Evolutionary conservation across 257 asterid genomes (phyloP), one percentile per base, ranked within the genome.

Genomic region (Ligustrum vulgare): DNA sequence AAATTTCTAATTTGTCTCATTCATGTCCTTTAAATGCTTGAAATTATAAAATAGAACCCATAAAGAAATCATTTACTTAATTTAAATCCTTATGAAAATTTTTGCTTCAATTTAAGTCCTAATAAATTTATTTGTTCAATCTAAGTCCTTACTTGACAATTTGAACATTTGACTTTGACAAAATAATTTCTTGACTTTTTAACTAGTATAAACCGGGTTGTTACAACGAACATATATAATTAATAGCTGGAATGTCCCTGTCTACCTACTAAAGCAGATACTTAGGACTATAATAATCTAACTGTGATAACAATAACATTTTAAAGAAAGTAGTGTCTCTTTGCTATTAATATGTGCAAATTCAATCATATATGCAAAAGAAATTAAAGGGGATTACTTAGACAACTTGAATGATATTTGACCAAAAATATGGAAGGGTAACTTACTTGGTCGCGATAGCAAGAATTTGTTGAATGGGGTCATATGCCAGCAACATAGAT

Each of bases 391-490:
- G 6, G 62, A 18, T 4, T 5, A n/a, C 62, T 49, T 49, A 18
- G 23, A 66, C 18, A 70, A 79, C 63, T 63, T n/a, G 37, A 60
- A 41, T 5, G 18, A 28, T 51, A 12, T 35, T 70, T 51, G 64
- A 77, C 8, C 15, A 71, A 45, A 68, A 33, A n/a, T 58, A 22
- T 37, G 45, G 64, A 75, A 22, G 34, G 45, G 73, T 72, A 56
- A 64, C 86, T 77, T 79, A 94, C 99, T 86, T 83, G 6, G 98
- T 88, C 20, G 99, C 84, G 70, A 94, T 79, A 62, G 98, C 99
- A 58, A 94, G 86, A 85, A 83, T 88, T 79, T 82, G 92, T 72
- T 92, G 97, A n/a, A n/a, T n/a, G n/a, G n/a, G n/a, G n/a, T n/a
- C n/a, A n/a, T n/a, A n/a, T n/a, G n/a, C n/a, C n/a, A 79, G 70